A percentile compares a stretch with the other conserved stretches of the same genome.
These are phyloP conservation scores for Gomphus sp. DNA, from an alignment of 1,284 basidiomycete species.

Conservation along the genomic window DNA sequence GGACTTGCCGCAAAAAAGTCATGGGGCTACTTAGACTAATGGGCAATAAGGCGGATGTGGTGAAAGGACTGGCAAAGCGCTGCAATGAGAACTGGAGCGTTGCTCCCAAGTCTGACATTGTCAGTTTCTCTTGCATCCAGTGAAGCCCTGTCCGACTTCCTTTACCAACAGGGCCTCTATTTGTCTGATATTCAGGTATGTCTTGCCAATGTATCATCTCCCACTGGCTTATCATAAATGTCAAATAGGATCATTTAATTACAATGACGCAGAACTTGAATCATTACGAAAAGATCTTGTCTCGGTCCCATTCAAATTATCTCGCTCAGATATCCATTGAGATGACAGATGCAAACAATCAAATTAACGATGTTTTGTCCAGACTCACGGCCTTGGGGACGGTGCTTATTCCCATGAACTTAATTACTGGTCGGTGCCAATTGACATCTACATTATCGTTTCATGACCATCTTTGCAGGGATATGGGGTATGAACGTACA, in stretches of 20 bases:
- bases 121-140: conserved; percentile 27
- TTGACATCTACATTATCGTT: not conserved
- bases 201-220: not conserved
- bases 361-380: conserved; percentile 99
- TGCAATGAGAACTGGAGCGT: conserved; percentile 99
- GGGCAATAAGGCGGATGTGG: conserved; percentile 99
- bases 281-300: conserved; percentile 98
- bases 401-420: conserved; percentile 93
- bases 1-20: conserved; percentile 98
- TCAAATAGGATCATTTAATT: conserved; percentile 84
- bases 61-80: conserved; percentile 96
- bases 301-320: conserved; percentile 98
- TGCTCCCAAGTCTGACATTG: conserved; percentile 96
- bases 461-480: conserved; percentile 29
- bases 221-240: not conserved
- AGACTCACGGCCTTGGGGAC: conserved; percentile 98
- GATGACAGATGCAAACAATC: conserved; percentile 99
- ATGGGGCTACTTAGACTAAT: conserved; percentile 95
- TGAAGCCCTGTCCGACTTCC: conserved; percentile 4
- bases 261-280: conserved; percentile 99
- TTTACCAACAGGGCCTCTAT: conserved; percentile 67
- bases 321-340: conserved; percentile 97
- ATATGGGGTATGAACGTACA: conserved; percentile 90
- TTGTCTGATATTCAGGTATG: conserved; percentile 81
- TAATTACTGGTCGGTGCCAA: conserved; percentile 68